Evolutionary conservation across 2,329 filamentous ascomycete species (phyloP), one percentile per base, ranked within the genome.

Genomic region (Fusarium stilboides): DNA sequence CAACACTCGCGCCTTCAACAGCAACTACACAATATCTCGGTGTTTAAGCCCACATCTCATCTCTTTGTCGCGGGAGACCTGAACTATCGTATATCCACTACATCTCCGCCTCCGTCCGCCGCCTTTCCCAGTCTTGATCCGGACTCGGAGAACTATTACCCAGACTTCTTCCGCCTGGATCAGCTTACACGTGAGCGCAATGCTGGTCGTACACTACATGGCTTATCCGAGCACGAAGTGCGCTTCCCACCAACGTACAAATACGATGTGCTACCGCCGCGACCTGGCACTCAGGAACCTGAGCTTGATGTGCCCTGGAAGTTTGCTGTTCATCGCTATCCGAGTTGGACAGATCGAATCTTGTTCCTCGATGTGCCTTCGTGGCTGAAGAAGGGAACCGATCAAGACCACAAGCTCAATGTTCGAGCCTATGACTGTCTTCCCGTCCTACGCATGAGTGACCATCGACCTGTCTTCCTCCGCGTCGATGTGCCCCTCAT

Each of bases 181-280:
- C 96, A 99, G 80, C 86, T 98, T 22, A 90, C 83, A 3, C 85
- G 87, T 47, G 94, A 98, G 79, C 88, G 88, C 53, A 79, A 79
- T 6, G 89, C 89, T 1, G 89, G 90, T 1, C 86, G 89, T 17
- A 93, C 92, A 3, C 82, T 97, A 24, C 94, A 98, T 68, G 91
- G 93, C 6, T 83, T 99, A 34, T 81, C 83, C 12, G 96, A 99
- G 80, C 87, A 90, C 1, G 82, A 86, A 1, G 89, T 98, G 61
- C 80, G 79, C 6, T 99, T 98, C 75, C 92, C 94, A 2, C 96
- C 96, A 1, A 98, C 96, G 0, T 99, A 99, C 84, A 99, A 99
- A 80, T 97, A 96, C 78, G 85, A 86, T 34, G 78, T 86, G 34
- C 70, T 63, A 67, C 78, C 52, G 46, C 74, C 79, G 50, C 72